Evolutionary conservation across 176 grass and related monocot species (phyloP).

Genomic region (Phoenix dactylifera): DNA sequence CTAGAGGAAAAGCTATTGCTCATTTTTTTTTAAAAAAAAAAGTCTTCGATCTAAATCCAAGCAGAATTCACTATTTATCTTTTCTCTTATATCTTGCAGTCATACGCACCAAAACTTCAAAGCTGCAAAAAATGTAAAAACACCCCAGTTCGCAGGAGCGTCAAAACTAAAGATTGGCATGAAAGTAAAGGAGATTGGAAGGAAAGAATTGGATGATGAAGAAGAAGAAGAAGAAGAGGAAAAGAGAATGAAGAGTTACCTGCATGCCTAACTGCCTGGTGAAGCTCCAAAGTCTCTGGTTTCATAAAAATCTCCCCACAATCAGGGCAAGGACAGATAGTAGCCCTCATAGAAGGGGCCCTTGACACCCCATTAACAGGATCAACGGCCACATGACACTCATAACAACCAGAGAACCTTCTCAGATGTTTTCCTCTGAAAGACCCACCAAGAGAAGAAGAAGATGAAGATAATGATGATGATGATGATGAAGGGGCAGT

Average conservation of each 20-base stretch:
- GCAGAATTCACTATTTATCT: no score
- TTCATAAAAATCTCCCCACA: conserved; percentile 72
- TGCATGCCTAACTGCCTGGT: conserved; percentile 52
- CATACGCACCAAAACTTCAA: no score
- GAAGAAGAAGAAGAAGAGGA: neutral
- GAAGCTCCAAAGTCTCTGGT: conserved; percentile 54
- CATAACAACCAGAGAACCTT: conserved; percentile 66
- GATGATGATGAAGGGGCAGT: conserved; percentile 3
- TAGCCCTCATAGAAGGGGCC: conserved; percentile 27
- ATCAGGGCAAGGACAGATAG: conserved; percentile 38
- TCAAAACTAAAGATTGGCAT: no score
- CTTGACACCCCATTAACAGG: conserved; percentile 32
- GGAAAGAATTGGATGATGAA: neutral
- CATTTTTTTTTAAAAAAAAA: no score
- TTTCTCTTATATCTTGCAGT: no score
- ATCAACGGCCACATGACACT: conserved; percentile 44
- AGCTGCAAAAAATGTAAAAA: no score
- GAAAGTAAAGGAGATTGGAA: no score
- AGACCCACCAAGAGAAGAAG: conserved; percentile 44
- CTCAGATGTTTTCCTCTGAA: conserved; percentile 56
- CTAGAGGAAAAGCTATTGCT: no score
- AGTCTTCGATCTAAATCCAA: no score
- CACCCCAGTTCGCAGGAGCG: no score
- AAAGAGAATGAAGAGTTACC: conserved; percentile 20
- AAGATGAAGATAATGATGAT: conserved; percentile 20